Evolutionary conservation across 176 grass and related monocot genomes (phyloP), one percentile per base, ranked within the genome.

Genomic region (Triticum monococcum): DNA sequence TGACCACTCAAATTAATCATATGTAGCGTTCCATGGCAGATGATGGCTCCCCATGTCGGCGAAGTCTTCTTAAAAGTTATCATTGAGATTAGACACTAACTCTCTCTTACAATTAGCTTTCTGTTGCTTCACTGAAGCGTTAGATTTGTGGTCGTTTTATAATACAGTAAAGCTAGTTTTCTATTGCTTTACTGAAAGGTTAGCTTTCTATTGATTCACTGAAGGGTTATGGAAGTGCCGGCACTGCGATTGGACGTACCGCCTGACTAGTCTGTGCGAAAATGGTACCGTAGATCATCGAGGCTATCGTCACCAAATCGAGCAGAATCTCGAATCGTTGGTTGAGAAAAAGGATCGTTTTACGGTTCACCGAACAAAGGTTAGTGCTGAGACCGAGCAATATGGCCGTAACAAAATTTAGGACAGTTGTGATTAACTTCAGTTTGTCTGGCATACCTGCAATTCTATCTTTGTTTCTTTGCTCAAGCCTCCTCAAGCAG

Each of bases 141-240:
- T 87, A 72, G 22, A 68, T 80, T 83, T 72, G 46, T 50, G 46
- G 46, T 50, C 4, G 43, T 46, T 46, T 1, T 0, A 46, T 46
- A 46, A 46, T 46, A 46, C 4, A 16, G 46, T 56, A 56, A 56
- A 56, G 52, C 17, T 56, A 56, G 16, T 14, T 56, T 56, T 56
- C 5, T 56, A 56, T 56, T 56, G 52, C 52, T 56, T 54, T 57
- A 57, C 52, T 57, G 52, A 57, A 57, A 91, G 90, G 26, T 79
- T 87, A 73, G 33, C 79, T 83, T 83, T 73, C 14, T 79, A 75
- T 87, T 94, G 84, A 86, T 89, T 91, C 52, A 73, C 89, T 94
- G 88, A 94, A 97, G 95, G 90, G 75, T 36, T 89, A 83, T 97
- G 95, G 90, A 94, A 97, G 83, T 97, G 95, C 79, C 81, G 81